Conservation (phyloP, 192 early-diverging fungal species). For the Coemansia sp. region DNA sequence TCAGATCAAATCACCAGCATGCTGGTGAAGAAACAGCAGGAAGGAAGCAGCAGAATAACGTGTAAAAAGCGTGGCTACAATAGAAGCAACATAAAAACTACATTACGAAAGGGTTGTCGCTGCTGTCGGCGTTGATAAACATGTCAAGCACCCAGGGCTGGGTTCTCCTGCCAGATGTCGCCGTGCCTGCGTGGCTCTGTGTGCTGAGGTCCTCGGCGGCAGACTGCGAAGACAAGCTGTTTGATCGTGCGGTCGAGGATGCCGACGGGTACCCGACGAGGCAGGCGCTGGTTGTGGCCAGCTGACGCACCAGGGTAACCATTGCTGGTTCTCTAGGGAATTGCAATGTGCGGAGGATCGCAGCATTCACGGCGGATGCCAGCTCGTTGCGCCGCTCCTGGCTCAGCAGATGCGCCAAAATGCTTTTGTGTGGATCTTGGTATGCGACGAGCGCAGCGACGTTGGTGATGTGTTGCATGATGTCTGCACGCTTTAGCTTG, state of each 20-base stretch:
- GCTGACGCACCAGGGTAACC: conserved; percentile 39
- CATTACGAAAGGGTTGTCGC: conserved; percentile 9
- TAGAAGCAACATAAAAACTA: background rate
- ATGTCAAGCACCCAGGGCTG: conserved; percentile 42
- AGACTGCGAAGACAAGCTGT: background rate
- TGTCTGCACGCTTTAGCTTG: conserved; percentile 33
- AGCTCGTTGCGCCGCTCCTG: conserved; percentile 36
- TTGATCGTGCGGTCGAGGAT: background rate
- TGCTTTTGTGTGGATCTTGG: conserved; percentile 33
- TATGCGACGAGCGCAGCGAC: conserved; percentile 48
- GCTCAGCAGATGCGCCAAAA: conserved; percentile 32
- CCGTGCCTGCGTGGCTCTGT: background rate
- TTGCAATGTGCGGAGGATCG: conserved; percentile 29
- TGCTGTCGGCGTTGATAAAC: conserved; percentile 43
- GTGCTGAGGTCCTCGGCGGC: background rate
- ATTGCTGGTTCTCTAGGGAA: conserved; percentile 43
- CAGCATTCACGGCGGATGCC: conserved; percentile 34
- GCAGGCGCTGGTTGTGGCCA: conserved; percentile 43
- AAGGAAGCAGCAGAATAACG: background rate
- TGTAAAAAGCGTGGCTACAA: background rate
- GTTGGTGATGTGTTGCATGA: conserved; percentile 50
- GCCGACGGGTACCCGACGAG: conserved; percentile 32
- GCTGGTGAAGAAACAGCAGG: too few species aligned
- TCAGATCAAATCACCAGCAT: too few species aligned
- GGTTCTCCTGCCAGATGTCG: background rate